Base-by-base conservation (phyloP, 176 grass and related monocot genomes). In the Eleusine indica region DNA sequence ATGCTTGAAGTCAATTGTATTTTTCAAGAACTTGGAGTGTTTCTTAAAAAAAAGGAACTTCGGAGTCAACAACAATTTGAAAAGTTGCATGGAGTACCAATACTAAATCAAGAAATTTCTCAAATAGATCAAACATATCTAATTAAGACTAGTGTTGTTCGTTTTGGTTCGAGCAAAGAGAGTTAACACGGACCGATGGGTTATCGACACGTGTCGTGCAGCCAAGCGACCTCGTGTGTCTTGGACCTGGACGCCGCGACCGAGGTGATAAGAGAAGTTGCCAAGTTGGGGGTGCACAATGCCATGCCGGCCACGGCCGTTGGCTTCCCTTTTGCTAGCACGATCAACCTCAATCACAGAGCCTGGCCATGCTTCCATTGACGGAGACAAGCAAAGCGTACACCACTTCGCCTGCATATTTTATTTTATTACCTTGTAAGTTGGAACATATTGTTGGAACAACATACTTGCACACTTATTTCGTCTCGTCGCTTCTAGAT, bases 281-380 rank as follows among this genome's bases (percentile, higher is more conserved):
- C 32, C 79, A 66, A 58, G 51, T 81, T 70, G 51, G 25, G 17
- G 46, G 66, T 39, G 29, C 25, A 30, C 68, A 29, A 64, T 42
- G 74, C 87, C 72, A 82, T 86, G 43, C 30, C 48, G 22, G 29
- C 42, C 69, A 82, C 56, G 65, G 88, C 37, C 38, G 77, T 13
- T 67, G 47, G 86, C 81, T 63, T 63, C 72, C 52, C 78, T 70
- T 82, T 72, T 86, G 15, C 78, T 77, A 44, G 19, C 73, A 82
- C 72, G 83, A 82, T 89, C 66, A 77, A 58, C 78, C 78, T 86
- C 78, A 89, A 86, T 89, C 88, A 82, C 46, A 37, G 88, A 86
- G 83, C 83, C 83, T 40, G 72, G 25, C 88, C 88, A 89, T 86
- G 88, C 83, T 73, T 77, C 66, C 88, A 43, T 82, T 66, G 76